Conservation (phyloP, 371 early-diverging fungal genomes). For the Gilbertella persicaria region DNA sequence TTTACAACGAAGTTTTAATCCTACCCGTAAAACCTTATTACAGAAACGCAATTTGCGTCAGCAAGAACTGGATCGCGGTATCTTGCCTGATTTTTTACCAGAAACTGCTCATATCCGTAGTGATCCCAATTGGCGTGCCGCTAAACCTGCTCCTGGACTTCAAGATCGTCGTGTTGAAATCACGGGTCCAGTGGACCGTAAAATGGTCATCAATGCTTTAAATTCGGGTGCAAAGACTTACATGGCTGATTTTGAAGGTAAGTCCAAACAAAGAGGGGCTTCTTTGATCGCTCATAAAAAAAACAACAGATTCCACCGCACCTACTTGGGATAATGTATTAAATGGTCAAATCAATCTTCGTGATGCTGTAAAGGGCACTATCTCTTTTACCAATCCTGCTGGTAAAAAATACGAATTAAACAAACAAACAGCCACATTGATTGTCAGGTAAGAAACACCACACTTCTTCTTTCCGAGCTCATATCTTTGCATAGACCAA, state of each 20-base stretch:
- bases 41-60: constrained; percentile 75
- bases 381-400: constrained; percentile 83
- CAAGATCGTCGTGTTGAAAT: constrained; percentile 94
- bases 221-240: constrained; percentile 92
- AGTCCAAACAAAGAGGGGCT: too few species aligned
- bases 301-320: constrained; percentile 79
- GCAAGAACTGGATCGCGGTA: constrained; percentile 76
- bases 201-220: constrained; percentile 98
- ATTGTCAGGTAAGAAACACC: constrained; percentile 73
- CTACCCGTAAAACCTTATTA: constrained; percentile 79
- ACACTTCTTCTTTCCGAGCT: too few species aligned
- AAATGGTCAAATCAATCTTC: constrained; percentile 90
- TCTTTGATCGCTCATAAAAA: neutral
- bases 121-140: constrained; percentile 88
- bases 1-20: constrained; percentile 86
- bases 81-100: constrained; percentile 88
- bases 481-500: constrained; percentile 69
- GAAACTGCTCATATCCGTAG: constrained; percentile 90
- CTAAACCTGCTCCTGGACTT: constrained; percentile 89
- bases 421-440: constrained; percentile 75
- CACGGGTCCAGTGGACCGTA: constrained; percentile 96
- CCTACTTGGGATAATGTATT: constrained; percentile 93
- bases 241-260: constrained; percentile 98
- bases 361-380: constrained; percentile 85
- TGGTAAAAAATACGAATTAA: constrained; percentile 89